Percentiles rank a stretch among this genome's conserved stretches.
Evolutionary conservation across 331 rosid species (phyloP).

Genomic region (Saraca asoca): DNA sequence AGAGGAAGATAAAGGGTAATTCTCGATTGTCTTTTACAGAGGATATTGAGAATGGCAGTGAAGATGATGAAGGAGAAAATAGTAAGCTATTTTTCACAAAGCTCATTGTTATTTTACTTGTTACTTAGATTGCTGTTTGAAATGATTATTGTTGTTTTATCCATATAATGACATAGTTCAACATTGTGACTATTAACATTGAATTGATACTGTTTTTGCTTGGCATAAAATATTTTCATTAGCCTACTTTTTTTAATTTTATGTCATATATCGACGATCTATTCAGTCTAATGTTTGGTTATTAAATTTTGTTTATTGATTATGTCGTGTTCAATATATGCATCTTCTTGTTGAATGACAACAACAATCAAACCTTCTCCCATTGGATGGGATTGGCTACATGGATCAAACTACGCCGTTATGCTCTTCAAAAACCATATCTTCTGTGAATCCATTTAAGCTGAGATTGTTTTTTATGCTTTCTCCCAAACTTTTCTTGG

Average conservation of each 20-base stretch:
- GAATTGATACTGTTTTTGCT: neutral
- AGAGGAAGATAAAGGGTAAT: conserved; percentile 87
- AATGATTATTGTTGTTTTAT: neutral
- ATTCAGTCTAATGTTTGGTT: neutral
- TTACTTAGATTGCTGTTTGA: neutral
- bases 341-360: too few relatives aligned
- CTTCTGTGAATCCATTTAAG: too few relatives aligned
- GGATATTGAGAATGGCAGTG: conserved; percentile 72
- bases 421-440: too few relatives aligned
- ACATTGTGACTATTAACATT: neutral
- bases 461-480: too few relatives aligned
- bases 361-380: too few relatives aligned
- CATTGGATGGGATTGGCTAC: too few relatives aligned
- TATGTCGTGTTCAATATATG: too few relatives aligned
- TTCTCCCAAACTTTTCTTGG: too few relatives aligned
- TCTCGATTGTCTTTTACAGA: conserved; percentile 85
- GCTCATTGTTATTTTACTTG: neutral
- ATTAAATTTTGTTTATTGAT: neutral
- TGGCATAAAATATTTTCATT: too few relatives aligned
- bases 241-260: neutral
- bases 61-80: conserved; percentile 63
- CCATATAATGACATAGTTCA: neutral
- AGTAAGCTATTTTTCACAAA: conserved; percentile 41
- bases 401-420: too few relatives aligned
- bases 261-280: neutral